Conservation (phyloP, 78 protist genomes). For the Dictyostelium capitatum region DNA sequence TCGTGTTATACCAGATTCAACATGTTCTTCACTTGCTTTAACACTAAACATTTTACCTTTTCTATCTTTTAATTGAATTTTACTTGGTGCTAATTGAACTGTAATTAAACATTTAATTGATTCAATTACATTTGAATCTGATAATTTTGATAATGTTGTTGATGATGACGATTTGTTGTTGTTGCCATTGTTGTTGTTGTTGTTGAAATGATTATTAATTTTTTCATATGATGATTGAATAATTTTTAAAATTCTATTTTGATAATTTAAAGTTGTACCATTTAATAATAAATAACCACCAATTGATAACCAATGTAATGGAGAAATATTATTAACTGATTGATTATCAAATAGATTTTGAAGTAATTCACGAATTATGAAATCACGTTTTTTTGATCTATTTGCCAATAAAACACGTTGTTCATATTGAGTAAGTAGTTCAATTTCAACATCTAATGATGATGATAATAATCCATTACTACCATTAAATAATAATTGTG, state of each 20-base stretch:
- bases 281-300: slow-evolving; percentile 72
- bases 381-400: slow-evolving; percentile 54
- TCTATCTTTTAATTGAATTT: slow-evolving; percentile 46
- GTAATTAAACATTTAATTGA: neutral
- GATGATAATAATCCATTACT: neutral
- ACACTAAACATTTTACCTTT: slow-evolving; percentile 84
- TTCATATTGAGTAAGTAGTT: slow-evolving; percentile 63
- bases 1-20: slow-evolving; percentile 73
- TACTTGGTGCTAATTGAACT: slow-evolving; percentile 5
- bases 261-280: slow-evolving; percentile 12
- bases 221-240: slow-evolving; percentile 23
- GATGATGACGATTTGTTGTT: no score
- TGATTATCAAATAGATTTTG: slow-evolving; percentile 25
- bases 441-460: slow-evolving; percentile 36
- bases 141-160: neutral
- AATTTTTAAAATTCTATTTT: slow-evolving; percentile 12
- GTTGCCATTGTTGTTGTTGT: neutral
- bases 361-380: slow-evolving; percentile 34
- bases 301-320: slow-evolving; percentile 57
- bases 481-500: neutral
- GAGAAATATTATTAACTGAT: neutral
- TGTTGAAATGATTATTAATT: neutral
- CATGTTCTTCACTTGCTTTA: slow-evolving; percentile 76
- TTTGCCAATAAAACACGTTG: slow-evolving; percentile 61
- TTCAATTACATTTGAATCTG: neutral